phyloP scores from a whole-genome alignment of 1,284 basidiomycete genomes.

The Trichosporon coremiiforme region DNA sequence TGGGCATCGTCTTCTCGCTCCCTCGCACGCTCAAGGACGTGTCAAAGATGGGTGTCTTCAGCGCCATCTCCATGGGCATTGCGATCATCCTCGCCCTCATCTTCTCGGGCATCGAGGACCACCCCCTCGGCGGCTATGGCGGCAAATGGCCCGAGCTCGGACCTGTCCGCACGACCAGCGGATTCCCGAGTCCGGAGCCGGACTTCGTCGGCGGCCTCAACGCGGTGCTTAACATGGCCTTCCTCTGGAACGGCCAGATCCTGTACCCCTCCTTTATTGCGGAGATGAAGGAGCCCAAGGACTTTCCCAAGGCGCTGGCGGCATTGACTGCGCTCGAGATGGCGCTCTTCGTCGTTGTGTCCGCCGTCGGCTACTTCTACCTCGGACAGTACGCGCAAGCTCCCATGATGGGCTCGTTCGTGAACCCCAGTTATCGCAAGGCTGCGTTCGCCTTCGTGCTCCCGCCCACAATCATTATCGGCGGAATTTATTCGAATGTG shows the following conservation, averaged over 20 bases:
- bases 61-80: conserved; percentile 63
- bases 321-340: conserved; percentile 62
- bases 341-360: conserved; percentile 65
- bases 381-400: conserved; percentile 52
- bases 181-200: conserved; percentile 57
- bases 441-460: conserved; percentile 55
- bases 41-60: conserved; percentile 52
- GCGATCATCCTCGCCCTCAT: conserved; percentile 63
- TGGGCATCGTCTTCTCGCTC: conserved; percentile 60
- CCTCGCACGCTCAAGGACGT: conserved; percentile 64
- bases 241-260: conserved; percentile 67
- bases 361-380: conserved; percentile 64
- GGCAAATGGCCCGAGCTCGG: conserved; percentile 42
- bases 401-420: conserved; percentile 52
- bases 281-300: conserved; percentile 58
- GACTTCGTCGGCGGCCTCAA: conserved; percentile 62
- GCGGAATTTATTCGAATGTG: conserved; percentile 54
- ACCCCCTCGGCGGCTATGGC: conserved; percentile 48
- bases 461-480: conserved; percentile 49
- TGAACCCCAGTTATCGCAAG: conserved; percentile 60
- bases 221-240: conserved; percentile 59
- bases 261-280: conserved; percentile 59
- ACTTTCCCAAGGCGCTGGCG: conserved; percentile 64
- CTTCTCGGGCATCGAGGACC: conserved; percentile 61
- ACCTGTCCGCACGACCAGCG: conserved; percentile 41